Percentiles rank a stretch among this genome's conserved stretches.
Evolutionary conservation across 768 basidiomycete genomes (phyloP).

Genomic region (Mrakia blollopis): DNA sequence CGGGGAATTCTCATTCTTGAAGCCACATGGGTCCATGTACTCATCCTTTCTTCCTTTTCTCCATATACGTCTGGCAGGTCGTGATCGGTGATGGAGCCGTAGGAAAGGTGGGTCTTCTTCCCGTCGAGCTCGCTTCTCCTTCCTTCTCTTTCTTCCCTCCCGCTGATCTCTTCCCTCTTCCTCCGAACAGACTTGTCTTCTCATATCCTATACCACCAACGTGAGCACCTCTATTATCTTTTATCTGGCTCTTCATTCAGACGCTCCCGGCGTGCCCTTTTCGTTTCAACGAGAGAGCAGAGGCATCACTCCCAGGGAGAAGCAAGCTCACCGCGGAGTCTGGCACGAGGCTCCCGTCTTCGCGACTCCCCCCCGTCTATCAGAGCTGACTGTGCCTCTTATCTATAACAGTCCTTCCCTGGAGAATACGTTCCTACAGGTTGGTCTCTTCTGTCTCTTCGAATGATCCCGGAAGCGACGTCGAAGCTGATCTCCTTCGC

Average conservation of each 20-base stretch:
- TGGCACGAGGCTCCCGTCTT: neutral
- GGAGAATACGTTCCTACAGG: constrained; percentile 18
- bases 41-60: neutral
- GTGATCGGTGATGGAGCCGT: constrained; percentile 98
- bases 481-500: too few species aligned
- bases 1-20: neutral
- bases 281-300: too few species aligned
- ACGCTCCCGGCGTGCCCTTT: neutral
- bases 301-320: neutral
- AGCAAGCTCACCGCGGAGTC: neutral
- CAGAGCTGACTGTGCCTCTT: neutral
- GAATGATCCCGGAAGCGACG: too few species aligned
- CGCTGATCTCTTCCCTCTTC: neutral
- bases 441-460: too few species aligned
- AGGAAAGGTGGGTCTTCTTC: constrained; percentile 69
- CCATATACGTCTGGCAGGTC: constrained; percentile 47
- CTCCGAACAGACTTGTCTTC: constrained; percentile 75
- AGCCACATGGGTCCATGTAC: neutral
- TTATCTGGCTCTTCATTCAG: neutral
- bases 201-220: constrained; percentile 95
- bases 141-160: neutral
- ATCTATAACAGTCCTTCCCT: neutral
- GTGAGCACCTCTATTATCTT: neutral
- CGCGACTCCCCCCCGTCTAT: neutral
- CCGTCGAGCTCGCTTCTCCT: neutral